Conservation (phyloP, 2,329 filamentous ascomycete genomes). For the Colletotrichum filicis region DNA sequence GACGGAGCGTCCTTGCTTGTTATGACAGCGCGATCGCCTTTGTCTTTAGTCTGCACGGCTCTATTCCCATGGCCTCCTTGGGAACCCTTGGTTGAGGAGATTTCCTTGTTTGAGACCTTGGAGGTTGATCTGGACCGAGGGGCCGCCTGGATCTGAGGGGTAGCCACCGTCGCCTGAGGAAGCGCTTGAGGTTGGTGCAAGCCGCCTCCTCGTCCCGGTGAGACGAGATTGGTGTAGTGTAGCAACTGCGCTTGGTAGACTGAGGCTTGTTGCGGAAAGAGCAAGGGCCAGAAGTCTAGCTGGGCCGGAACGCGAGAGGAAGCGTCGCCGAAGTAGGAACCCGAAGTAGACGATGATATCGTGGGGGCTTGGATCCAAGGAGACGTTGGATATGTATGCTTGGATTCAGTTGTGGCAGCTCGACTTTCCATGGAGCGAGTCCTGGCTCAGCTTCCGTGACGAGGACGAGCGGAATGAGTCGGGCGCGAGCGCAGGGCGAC, state of each 20-base stretch:
- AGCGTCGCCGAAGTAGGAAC: conserved; percentile 31
- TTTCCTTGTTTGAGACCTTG: conserved; percentile 68
- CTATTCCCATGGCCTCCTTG: conserved; percentile 74
- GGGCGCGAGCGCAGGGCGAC: conserved; percentile 15
- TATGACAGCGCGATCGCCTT: conserved; percentile 71
- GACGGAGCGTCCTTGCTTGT: conserved; percentile 63
- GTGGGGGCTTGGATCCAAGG: conserved; percentile 50
- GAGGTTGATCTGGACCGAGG: conserved; percentile 68
- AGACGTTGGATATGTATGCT: conserved; percentile 56
- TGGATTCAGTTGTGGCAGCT: conserved; percentile 59
- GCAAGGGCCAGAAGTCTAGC: conserved; percentile 66
- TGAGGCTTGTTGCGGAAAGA: conserved; percentile 68
- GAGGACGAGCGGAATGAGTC: conserved; percentile 14
- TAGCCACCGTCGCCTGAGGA: conserved; percentile 58
- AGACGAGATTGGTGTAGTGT: conserved; percentile 74
- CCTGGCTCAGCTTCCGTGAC: conserved; percentile 40
- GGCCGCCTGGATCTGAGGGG: conserved; percentile 66
- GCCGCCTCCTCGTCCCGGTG: conserved; percentile 65
- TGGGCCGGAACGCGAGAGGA: conserved; percentile 47
- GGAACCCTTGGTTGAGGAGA: conserved; percentile 56
- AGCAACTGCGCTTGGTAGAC: conserved; percentile 71
- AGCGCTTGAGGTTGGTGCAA: conserved; percentile 65
- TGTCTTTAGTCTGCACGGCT: conserved; percentile 64
- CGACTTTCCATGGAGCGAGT: conserved; percentile 62
- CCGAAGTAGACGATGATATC: conserved; percentile 40